Percentiles rank a stretch among this genome's conserved stretches.
Conservation (phyloP, 345 rosid genomes). For the Eucalyptus erythrocorys region DNA sequence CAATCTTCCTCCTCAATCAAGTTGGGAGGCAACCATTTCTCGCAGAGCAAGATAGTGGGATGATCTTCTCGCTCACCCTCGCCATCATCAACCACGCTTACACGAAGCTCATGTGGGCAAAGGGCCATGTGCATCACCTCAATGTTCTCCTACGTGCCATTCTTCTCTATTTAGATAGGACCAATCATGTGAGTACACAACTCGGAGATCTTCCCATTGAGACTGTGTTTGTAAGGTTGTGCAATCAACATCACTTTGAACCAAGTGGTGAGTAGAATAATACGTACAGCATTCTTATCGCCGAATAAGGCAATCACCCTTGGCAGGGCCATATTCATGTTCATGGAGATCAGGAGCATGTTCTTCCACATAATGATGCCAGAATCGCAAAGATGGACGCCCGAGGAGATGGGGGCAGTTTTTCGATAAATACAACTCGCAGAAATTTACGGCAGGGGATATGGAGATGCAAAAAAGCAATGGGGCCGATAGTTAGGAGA, state of each 20-base stretch:
- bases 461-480: not conserved
- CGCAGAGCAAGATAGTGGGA: not conserved
- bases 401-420: not conserved
- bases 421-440: not conserved
- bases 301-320: not conserved
- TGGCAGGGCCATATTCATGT: not conserved
- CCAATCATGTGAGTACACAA: not conserved
- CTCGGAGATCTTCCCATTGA: not conserved
- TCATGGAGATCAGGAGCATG: too few relatives aligned
- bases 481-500: slow-evolving; percentile 53
- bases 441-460: slow-evolving; percentile 15
- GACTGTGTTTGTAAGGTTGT: not conserved
- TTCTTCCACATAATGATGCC: not conserved
- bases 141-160: not conserved
- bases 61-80: not conserved
- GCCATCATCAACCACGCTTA: too few relatives aligned
- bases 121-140: not conserved
- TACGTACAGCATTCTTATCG: too few relatives aligned
- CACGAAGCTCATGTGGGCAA: not conserved
- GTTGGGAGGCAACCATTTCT: too few relatives aligned
- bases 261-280: not conserved
- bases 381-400: not conserved
- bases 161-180: not conserved
- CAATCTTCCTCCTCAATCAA: not conserved
- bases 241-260: not conserved